Evolutionary conservation across 1,284 basidiomycete species (phyloP).

Genomic region (Thecaphora thlaspeos): DNA sequence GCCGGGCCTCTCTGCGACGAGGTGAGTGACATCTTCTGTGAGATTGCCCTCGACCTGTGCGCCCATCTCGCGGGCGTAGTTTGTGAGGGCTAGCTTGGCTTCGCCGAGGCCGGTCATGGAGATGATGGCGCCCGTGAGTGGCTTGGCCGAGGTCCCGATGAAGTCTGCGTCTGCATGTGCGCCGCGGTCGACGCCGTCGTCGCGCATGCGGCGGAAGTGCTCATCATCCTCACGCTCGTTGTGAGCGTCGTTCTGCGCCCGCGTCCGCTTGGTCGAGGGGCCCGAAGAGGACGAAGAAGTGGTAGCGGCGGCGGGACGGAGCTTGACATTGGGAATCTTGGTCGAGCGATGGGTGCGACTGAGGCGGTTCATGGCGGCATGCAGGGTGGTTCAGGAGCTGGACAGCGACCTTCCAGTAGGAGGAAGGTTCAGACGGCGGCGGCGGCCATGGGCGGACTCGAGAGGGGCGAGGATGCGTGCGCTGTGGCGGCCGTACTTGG

Average conservation of each 20-base stretch:
- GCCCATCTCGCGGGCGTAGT: constrained; percentile 72
- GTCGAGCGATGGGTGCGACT: constrained; percentile 47
- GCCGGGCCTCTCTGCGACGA: constrained; percentile 69
- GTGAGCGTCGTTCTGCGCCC: constrained; percentile 7
- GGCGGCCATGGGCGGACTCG: too few relatives aligned
- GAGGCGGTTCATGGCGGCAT: constrained; percentile 41
- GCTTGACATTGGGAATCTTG: constrained; percentile 55
- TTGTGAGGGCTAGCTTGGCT: constrained; percentile 67
- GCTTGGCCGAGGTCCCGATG: constrained; percentile 60
- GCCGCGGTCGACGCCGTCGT: constrained; percentile 53
- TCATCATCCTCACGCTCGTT: constrained; percentile 48
- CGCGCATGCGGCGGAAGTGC: constrained; percentile 30
- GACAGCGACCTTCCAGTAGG: too few relatives aligned
- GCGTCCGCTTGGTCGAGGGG: constrained; percentile 8
- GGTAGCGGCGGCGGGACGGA: constrained; percentile 35
- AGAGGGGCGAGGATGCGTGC: too few relatives aligned
- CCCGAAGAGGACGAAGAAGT: constrained; percentile 2
- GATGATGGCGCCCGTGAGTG: constrained; percentile 67
- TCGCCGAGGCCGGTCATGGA: constrained; percentile 73
- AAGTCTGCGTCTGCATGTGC: constrained; percentile 49
- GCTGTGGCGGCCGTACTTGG: too few relatives aligned
- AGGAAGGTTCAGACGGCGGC: too few relatives aligned
- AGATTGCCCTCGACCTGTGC: constrained; percentile 68
- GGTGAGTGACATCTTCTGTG: constrained; percentile 76
- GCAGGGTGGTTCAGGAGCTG: background rate